These are phyloP conservation scores for Fusarium heterosporum DNA, from an alignment of 2,329 filamentous ascomycete genomes.

Conservation along the genomic window DNA sequence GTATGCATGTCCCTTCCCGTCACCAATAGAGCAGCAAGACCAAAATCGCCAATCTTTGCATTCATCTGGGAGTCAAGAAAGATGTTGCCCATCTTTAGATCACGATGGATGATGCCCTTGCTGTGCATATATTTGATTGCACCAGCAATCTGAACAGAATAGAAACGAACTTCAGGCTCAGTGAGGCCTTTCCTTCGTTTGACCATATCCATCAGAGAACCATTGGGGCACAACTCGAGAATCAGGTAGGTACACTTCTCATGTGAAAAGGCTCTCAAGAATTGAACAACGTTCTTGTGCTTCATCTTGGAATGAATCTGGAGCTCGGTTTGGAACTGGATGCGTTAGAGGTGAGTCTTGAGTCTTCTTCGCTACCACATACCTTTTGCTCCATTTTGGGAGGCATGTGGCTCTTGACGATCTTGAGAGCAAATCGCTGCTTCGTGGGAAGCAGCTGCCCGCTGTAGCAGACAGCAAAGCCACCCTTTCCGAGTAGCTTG, in stretches of 20 bases:
- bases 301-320: constrained; percentile 99
- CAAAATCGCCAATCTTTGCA: constrained; percentile 97
- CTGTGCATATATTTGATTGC: constrained; percentile 98
- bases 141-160: constrained; percentile 93
- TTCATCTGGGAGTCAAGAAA: constrained; percentile 97
- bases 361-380: constrained; percentile 21
- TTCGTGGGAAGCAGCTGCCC: constrained; percentile 74
- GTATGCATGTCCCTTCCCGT: constrained; percentile 91
- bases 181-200: constrained; percentile 91
- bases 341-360: constrained; percentile 27
- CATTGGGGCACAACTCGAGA: constrained; percentile 93
- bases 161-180: constrained; percentile 92
- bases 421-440: constrained; percentile 80
- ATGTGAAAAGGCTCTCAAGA: constrained; percentile 93
- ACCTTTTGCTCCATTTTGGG: constrained; percentile 88
- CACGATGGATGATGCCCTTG: constrained; percentile 94
- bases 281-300: constrained; percentile 95
- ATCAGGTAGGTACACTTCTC: constrained; percentile 92
- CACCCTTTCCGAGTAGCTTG: constrained; percentile 80
- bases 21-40: constrained; percentile 89
- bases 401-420: constrained; percentile 86
- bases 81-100: constrained; percentile 98
- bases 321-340: constrained; percentile 80
- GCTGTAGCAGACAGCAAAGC: constrained; percentile 84
- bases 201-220: constrained; percentile 97